phyloP scores from a whole-genome alignment of 305 asterid species.

The Fraxinus greggii region DNA sequence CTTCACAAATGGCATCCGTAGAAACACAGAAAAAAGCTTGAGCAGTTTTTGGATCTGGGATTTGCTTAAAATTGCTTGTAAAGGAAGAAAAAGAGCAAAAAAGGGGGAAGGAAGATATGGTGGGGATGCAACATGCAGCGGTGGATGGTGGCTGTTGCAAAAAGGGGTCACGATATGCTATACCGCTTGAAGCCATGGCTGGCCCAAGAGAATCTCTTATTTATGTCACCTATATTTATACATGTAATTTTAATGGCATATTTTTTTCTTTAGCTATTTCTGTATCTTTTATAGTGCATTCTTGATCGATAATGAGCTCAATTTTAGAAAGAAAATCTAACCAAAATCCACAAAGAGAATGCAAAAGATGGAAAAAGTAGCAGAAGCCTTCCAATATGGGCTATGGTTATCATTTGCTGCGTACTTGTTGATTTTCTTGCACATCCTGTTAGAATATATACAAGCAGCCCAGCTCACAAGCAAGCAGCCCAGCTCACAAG shows the following conservation, averaged over 20 bases:
- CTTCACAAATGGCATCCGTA: neutral
- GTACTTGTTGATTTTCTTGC: neutral
- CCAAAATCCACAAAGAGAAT: neutral
- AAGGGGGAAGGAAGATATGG: conserved; percentile 28
- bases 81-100: neutral
- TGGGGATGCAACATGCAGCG: conserved; percentile 42
- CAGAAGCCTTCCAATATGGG: neutral
- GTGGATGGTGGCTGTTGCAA: conserved; percentile 53
- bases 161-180: conserved; percentile 81
- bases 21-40: neutral
- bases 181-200: conserved; percentile 83
- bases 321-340: neutral
- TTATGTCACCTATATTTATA: conserved; percentile 80
- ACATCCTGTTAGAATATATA: neutral
- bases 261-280: too few species aligned
- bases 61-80: neutral
- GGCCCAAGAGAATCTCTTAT: conserved; percentile 82
- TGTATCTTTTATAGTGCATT: neutral
- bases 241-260: conserved; percentile 39
- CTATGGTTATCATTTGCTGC: neutral
- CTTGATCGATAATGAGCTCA: neutral
- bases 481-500: too few species aligned
- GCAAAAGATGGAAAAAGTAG: neutral
- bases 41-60: neutral
- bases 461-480: too few species aligned